These are phyloP conservation scores for Globisporangium alternatum DNA, from an alignment of 352 stramenopile species.

Conservation along the genomic window DNA sequence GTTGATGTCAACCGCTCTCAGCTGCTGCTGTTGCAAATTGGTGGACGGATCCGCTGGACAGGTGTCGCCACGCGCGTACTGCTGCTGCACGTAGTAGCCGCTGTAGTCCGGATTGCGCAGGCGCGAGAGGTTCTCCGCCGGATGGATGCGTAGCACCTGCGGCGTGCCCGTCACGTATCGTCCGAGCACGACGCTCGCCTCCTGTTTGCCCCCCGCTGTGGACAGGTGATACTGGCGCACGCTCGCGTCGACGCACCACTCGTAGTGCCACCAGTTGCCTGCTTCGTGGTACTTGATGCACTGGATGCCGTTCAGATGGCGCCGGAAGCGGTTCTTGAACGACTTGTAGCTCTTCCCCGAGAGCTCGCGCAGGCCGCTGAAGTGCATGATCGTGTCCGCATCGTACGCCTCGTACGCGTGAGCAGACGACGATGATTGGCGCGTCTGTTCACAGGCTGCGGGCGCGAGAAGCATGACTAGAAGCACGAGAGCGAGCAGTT, in stretches of 20 bases:
- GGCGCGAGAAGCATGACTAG: not conserved
- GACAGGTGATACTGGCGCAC: constrained; percentile 68
- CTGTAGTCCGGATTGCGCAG: constrained; percentile 46
- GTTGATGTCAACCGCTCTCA: constrained; percentile 31
- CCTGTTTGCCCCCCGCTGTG: not conserved
- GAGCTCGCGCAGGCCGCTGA: constrained; percentile 56
- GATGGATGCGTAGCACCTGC: constrained; percentile 39
- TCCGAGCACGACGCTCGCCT: constrained; percentile 44
- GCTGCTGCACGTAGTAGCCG: constrained; percentile 58
- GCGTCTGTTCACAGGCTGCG: not conserved
- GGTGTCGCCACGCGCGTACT: constrained; percentile 41
- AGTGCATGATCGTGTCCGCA: constrained; percentile 24
- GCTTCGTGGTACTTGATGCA: constrained; percentile 65
- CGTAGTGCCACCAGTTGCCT: constrained; percentile 80
- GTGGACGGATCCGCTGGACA: constrained; percentile 21
- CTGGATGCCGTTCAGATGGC: constrained; percentile 39
- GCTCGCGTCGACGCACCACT: constrained; percentile 73
- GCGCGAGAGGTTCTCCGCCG: constrained; percentile 31
- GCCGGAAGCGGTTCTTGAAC: constrained; percentile 71
- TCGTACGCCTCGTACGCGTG: not conserved
- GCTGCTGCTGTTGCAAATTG: constrained; percentile 14
- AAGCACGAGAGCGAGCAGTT: constrained; percentile 1
- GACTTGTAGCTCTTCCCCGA: constrained; percentile 56
- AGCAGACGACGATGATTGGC: not conserved
- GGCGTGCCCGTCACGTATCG: constrained; percentile 28